Evolutionary conservation across 2,329 filamentous ascomycete species (phyloP).

Genomic region (Epichloe aotearoae): DNA sequence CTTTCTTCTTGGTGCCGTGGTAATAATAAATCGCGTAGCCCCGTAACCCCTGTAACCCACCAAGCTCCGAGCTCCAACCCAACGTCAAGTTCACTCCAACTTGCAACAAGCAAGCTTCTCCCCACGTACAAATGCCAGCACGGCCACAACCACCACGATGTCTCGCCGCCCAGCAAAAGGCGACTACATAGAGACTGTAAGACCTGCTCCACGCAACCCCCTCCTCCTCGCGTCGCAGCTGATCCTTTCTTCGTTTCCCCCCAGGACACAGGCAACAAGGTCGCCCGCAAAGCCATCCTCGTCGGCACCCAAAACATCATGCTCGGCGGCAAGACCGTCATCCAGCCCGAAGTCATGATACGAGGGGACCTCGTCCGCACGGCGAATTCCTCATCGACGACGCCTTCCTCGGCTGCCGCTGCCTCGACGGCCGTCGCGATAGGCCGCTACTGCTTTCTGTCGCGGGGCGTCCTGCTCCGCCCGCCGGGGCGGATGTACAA

Average conservation of each 20-base stretch:
- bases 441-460: conserved; percentile 83
- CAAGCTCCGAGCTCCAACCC: no score
- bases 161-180: conserved; percentile 67
- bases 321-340: conserved; percentile 88
- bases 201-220: not conserved
- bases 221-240: not conserved
- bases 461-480: conserved; percentile 61
- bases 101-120: not conserved
- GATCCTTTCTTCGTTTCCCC: not conserved
- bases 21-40: no score
- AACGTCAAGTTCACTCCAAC: not conserved
- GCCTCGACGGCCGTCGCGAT: conserved; percentile 63
- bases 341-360: conserved; percentile 89
- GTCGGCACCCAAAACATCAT: conserved; percentile 97
- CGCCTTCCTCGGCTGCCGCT: conserved; percentile 25
- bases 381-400: conserved; percentile 26
- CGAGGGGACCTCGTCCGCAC: conserved; percentile 71
- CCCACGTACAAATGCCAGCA: not conserved
- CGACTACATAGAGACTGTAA: conserved; percentile 94
- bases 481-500: conserved; percentile 76
- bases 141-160: conserved; percentile 33
- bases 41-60: no score
- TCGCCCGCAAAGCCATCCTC: conserved; percentile 80
- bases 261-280: conserved; percentile 96
- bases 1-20: no score